phyloP scores from a whole-genome alignment of 2,329 filamentous ascomycete genomes.

The Emmonsia crescens region DNA sequence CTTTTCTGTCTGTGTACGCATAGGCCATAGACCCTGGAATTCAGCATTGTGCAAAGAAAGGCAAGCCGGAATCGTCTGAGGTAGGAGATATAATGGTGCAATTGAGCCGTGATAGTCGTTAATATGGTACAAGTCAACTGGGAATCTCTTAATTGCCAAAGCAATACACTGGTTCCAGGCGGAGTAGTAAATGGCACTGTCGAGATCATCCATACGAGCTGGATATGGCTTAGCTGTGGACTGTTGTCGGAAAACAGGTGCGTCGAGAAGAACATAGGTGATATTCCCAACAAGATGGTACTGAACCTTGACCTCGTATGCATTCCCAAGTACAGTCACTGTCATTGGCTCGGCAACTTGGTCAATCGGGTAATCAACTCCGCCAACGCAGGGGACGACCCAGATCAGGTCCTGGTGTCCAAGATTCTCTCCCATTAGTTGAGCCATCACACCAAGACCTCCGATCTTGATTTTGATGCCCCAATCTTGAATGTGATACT shows the following conservation, averaged over 20 bases:
- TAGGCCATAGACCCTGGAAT: constrained; percentile 59
- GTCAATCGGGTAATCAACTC: constrained; percentile 52
- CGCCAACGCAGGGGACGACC: constrained; percentile 53
- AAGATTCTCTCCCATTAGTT: constrained; percentile 56
- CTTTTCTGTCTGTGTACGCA: constrained; percentile 50
- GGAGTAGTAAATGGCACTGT: constrained; percentile 57
- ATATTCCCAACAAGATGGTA: constrained; percentile 55
- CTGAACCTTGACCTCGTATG: constrained; percentile 53
- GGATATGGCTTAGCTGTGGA: constrained; percentile 54
- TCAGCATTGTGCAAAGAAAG: constrained; percentile 59
- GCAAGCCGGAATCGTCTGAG: constrained; percentile 50
- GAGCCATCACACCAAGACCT: constrained; percentile 59
- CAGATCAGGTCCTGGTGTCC: constrained; percentile 55
- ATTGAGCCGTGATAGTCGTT: constrained; percentile 56
- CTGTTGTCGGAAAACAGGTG: constrained; percentile 55
- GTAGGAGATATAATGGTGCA: constrained; percentile 54
- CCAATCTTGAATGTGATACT: constrained; percentile 63
- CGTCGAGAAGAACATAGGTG: constrained; percentile 57
- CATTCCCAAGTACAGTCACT: constrained; percentile 49
- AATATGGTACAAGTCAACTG: constrained; percentile 54
- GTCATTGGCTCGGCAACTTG: constrained; percentile 50
- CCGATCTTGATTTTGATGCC: constrained; percentile 61
- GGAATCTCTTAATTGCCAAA: constrained; percentile 51
- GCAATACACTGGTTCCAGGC: constrained; percentile 63
- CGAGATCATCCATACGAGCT: constrained; percentile 57